phyloP scores from a whole-genome alignment of 805 yeast genomes.

The Vanderwaltozyma polyspora region DNA sequence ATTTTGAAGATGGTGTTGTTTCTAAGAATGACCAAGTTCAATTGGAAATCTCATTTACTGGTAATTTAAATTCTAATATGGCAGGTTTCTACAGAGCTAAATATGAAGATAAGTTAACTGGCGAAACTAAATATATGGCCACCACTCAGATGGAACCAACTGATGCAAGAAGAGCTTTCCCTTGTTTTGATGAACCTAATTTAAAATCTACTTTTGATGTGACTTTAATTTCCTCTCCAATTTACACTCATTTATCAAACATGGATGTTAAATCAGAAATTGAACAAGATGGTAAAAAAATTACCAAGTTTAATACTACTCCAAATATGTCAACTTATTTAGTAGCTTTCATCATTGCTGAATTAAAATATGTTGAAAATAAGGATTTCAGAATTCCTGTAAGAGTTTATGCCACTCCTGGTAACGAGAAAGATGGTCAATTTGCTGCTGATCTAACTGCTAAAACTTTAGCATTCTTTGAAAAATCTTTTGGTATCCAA shows the following conservation, averaged over 20 bases:
- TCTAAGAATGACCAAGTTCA: conserved; percentile 22
- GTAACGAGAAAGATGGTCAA: conserved; percentile 57
- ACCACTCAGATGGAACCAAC: conserved; percentile 84
- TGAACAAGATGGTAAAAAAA: conserved; percentile 36
- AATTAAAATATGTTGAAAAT: conserved; percentile 60
- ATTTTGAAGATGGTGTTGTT: conserved; percentile 36
- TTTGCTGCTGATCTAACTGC: conserved; percentile 69
- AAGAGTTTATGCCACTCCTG: conserved; percentile 72
- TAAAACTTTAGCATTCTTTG: conserved; percentile 63
- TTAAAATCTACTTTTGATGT: conserved; percentile 64
- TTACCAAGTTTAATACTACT: conserved; percentile 57
- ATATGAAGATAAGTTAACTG: conserved; percentile 45
- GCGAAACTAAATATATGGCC: conserved; percentile 59
- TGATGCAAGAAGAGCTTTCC: conserved; percentile 80
- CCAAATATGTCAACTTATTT: conserved; percentile 79
- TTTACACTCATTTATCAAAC: conserved; percentile 53
- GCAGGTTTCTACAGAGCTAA: conserved; percentile 71
- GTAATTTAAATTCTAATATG: conserved; percentile 65
- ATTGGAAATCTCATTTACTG: conserved; percentile 44
- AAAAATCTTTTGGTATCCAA: conserved; percentile 58
- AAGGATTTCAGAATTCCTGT: conserved; percentile 61
- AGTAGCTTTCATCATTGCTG: conserved; percentile 76
- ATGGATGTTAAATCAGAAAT: conserved; percentile 51
- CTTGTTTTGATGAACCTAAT: conserved; percentile 77
- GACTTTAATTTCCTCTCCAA: conserved; percentile 44